phyloP scores from a whole-genome alignment of 306 rosid species.

The Dalbergia cultrata region DNA sequence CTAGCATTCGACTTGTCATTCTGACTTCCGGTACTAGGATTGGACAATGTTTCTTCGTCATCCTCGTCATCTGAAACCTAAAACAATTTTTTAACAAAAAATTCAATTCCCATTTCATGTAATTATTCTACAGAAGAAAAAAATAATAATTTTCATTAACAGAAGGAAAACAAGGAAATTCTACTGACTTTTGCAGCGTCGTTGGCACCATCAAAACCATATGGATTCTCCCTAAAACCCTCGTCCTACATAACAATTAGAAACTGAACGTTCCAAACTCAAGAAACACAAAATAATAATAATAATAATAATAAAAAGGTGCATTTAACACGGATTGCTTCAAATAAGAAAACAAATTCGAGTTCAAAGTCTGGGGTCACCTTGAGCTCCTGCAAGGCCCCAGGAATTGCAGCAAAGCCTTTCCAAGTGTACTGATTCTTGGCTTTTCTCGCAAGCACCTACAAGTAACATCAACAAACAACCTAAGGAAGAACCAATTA shows the following conservation, averaged over 20 bases:
- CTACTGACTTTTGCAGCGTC: conserved; percentile 57
- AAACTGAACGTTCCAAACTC: conserved; percentile 15
- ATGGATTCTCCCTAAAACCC: conserved; percentile 58
- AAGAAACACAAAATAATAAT: background rate
- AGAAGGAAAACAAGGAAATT: background rate
- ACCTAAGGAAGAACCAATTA: background rate
- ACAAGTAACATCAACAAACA: background rate
- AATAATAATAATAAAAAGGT: background rate
- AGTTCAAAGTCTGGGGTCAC: conserved; percentile 38
- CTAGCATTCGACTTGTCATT: conserved; percentile 58
- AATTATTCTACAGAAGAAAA: background rate
- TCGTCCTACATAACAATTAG: conserved; percentile 62
- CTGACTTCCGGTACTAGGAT: conserved; percentile 67
- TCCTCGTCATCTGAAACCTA: conserved; percentile 74
- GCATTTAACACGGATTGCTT: background rate
- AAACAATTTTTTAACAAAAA: background rate
- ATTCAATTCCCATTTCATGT: background rate
- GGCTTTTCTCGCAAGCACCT: conserved; percentile 78
- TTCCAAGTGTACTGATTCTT: conserved; percentile 90
- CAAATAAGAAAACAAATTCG: background rate
- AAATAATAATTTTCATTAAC: background rate
- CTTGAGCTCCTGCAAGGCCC: conserved; percentile 69
- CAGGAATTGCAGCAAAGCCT: conserved; percentile 75
- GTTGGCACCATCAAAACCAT: conserved; percentile 49
- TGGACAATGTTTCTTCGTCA: conserved; percentile 60